A percentile compares a stretch with the other conserved stretches of the same genome.
Conservation (phyloP, 2,329 filamentous ascomycete species). For the Trichoderma sp. region DNA sequence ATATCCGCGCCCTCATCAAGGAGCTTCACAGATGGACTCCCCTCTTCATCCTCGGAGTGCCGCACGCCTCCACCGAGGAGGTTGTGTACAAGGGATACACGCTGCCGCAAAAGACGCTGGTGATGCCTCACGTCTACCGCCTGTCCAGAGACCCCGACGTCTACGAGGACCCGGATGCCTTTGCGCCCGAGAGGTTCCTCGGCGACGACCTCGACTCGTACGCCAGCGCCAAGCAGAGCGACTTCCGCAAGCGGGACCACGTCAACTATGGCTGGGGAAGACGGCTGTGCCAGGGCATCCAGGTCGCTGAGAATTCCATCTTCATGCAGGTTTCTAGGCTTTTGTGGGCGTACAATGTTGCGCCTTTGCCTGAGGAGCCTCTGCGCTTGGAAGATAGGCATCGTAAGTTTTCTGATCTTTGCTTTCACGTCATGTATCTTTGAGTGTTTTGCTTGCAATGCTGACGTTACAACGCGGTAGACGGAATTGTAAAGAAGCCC, state of each 20-base stretch:
- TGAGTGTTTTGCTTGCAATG: not conserved
- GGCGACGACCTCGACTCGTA: conserved; percentile 36
- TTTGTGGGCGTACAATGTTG: conserved; percentile 52
- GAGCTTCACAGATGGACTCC: conserved; percentile 32
- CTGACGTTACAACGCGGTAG: not conserved
- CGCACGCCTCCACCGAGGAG: conserved; percentile 3
- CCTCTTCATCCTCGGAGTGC: not conserved
- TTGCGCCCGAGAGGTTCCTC: conserved; percentile 31
- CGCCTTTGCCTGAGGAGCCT: conserved; percentile 28
- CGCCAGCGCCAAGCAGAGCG: conserved; percentile 37
- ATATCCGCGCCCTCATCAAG: conserved; percentile 40
- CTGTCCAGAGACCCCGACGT: conserved; percentile 15
- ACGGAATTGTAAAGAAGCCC: conserved; percentile 1
- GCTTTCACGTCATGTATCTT: not conserved
- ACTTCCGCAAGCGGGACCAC: conserved; percentile 51
- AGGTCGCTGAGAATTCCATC: conserved; percentile 53
- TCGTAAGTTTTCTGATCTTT: not conserved
- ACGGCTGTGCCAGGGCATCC: conserved; percentile 60
- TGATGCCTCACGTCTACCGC: not conserved
- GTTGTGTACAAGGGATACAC: not conserved
- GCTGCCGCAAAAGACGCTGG: conserved; percentile 10
- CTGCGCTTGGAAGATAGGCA: conserved; percentile 3
- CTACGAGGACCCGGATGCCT: conserved; percentile 14
- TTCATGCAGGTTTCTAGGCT: conserved; percentile 53
- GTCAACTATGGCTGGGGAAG: conserved; percentile 60